These are phyloP conservation scores for Luvunga scandens DNA, from an alignment of 345 rosid genomes.

Conservation along the genomic window DNA sequence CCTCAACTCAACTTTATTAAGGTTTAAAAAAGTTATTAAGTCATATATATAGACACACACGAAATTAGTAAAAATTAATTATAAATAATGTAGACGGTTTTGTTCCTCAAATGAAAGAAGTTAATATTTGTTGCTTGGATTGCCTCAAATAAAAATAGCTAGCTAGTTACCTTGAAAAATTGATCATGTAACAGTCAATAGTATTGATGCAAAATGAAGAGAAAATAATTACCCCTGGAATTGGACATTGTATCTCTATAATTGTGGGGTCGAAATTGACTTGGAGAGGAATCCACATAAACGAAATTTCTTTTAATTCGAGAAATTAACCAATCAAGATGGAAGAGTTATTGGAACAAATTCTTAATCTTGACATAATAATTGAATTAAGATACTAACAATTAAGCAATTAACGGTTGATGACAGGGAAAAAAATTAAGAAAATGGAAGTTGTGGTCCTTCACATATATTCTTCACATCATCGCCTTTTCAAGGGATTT, in stretches of 20 bases:
- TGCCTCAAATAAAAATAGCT: neutral
- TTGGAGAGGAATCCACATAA: neutral
- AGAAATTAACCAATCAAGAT: neutral
- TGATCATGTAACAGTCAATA: neutral
- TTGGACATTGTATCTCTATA: no score
- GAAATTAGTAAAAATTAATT: no score
- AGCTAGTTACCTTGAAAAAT: neutral
- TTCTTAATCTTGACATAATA: neutral
- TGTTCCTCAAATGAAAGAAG: neutral
- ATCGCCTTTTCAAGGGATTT: slow-evolving; percentile 3
- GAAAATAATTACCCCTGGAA: neutral
- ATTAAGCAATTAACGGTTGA: no score
- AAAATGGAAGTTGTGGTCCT: slow-evolving; percentile 41
- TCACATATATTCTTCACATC: slow-evolving; percentile 22
- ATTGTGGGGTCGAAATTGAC: neutral
- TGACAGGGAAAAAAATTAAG: neutral
- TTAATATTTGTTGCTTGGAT: neutral
- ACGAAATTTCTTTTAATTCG: neutral
- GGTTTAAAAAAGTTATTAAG: no score
- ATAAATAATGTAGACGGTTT: neutral
- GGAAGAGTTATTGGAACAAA: neutral
- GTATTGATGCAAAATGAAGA: neutral
- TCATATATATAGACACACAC: no score
- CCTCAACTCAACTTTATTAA: no score
- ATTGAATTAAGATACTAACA: no score